Base-by-base conservation (phyloP, 495 filamentous ascomycete species). In the Xylaria flabelliformis region DNA sequence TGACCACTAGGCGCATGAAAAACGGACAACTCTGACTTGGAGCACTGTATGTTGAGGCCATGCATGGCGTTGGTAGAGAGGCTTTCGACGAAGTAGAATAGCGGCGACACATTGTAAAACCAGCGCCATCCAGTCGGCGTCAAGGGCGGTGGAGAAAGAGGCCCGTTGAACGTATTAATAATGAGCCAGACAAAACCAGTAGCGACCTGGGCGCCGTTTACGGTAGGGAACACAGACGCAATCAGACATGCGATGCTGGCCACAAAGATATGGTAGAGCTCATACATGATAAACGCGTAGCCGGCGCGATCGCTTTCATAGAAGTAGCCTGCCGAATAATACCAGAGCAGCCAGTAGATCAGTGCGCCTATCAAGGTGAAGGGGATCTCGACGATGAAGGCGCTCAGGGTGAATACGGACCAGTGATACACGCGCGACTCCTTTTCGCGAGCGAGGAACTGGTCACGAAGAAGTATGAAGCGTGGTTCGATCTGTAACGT, bases 311-410 rank as follows among this genome's bases (percentile, higher is more conserved):
- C 88, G 81, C 75, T 88, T 90, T 1, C 92, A 80, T 17, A 85
- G 85, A n/a, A 90, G 83, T 65, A 89, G 12, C 74, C 71, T 0
- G 41, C 62, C 8, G 92, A 91, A 78, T 92, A 94, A 77, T 94
- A 94, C 90, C 90, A 94, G 73, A 89, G 91, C 32, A 88, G 86
- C 7, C 91, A 91, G 82, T 91, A 90, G 24, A 91, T 83, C 46
- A 91, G 70, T 10, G 90, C 84, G 15, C 85, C 90, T 1, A 88
- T 83, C 13, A 93, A 69, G 44, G 92, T 82, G 75, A 90, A 94
- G 0, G 92, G 92, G 13, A 95, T 86, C 76, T 95, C 93, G 70
- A 91, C 88, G n/a, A 91, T 34, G 74, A 94, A 88, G 62, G 90
- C 88, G 72, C 88, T 85, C 26, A 90, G 85, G n/a, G 92, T 80